Base-by-base conservation (phyloP, 352 stramenopile genomes). In the Phytophthora pistaciae region DNA sequence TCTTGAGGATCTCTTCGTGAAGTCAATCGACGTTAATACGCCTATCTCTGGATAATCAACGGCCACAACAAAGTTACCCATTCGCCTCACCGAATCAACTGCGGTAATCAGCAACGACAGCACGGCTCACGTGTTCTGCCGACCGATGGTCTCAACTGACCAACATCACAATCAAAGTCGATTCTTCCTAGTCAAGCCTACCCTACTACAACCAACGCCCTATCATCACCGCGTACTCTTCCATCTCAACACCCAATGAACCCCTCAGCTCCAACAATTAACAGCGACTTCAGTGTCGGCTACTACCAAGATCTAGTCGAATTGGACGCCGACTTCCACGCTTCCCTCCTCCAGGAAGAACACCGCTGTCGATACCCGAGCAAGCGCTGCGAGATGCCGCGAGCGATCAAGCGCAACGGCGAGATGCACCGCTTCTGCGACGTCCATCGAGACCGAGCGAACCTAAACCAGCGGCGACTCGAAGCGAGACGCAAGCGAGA, bases 391-490 rank as follows among this genome's bases (percentile, higher is more conserved):
- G 60, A 71, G 27, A 66, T 81, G 13, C 67, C 66, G 5, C 79
- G 79, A 27, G 77, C 68, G 0, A 57, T 84, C 48, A 87, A 89
- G 42, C 70, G 72, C 46, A 76, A 78, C 31, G 78, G 78, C 1
- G 64, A 81, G 7, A 74, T 85, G 59, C 83, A 91, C 50, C 66
- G 75, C 3, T 77, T 87, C 33, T 91, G 83, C 40, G 65, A 83
- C 20, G 55, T 66, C 44, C 83, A 91, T 58, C 78, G 83, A 6
- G 59, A 69, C 23, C 78, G 80, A 59, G 79, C 82, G 13, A 91
- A 91, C 57, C 38, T 74, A 11, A 88, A 90, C 66, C 84, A 92
- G 57, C 78, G 82, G 27, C 73, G 74, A 20, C 72, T 82, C 16
- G 74, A 90, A 65, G 63, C 74, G 13, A 66, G 81, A 48, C 75